Evolutionary conservation across 192 early-diverging fungal genomes (phyloP).

Genomic region (Hyaloraphidium curvatum): DNA sequence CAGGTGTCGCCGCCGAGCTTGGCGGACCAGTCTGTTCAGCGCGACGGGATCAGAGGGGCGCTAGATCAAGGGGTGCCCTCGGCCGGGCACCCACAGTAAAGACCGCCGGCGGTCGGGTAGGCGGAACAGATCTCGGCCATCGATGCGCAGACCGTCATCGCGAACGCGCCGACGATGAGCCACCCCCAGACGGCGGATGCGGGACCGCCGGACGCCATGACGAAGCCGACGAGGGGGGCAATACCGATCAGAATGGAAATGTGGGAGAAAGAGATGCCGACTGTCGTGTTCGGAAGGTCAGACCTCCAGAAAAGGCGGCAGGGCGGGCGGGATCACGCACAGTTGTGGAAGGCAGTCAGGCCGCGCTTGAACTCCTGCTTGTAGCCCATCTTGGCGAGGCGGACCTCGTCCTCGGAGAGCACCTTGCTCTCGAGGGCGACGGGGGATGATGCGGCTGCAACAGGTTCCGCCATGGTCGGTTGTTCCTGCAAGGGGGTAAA

Average conservation of each 20-base stretch:
- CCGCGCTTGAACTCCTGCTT: slow-evolving; percentile 13
- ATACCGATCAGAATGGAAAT: slow-evolving; percentile 18
- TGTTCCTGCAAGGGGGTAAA: too few species aligned
- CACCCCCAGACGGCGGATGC: neutral
- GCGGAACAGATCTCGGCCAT: slow-evolving; percentile 2
- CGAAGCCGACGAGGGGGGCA: slow-evolving; percentile 10
- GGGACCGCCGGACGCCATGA: slow-evolving; percentile 2
- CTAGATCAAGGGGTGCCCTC: neutral
- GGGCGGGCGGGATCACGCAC: neutral
- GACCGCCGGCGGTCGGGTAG: slow-evolving; percentile 2
- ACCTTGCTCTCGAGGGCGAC: too few species aligned
- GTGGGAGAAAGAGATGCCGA: slow-evolving; percentile 11
- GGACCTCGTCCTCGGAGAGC: slow-evolving; percentile 8
- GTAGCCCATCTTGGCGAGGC: slow-evolving; percentile 18
- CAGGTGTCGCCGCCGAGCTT: neutral
- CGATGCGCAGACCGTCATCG: neutral
- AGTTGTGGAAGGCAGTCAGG: neutral
- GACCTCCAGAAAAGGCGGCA: neutral
- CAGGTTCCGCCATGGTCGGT: too few species aligned
- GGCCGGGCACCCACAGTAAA: neutral
- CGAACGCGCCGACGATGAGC: neutral
- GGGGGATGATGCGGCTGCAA: too few species aligned
- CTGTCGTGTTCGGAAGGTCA: slow-evolving; percentile 8
- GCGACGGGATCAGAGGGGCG: neutral
- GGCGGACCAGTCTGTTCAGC: neutral